phyloP scores from a whole-genome alignment of 1,284 basidiomycete species.

The Trichosporon sp. region DNA sequence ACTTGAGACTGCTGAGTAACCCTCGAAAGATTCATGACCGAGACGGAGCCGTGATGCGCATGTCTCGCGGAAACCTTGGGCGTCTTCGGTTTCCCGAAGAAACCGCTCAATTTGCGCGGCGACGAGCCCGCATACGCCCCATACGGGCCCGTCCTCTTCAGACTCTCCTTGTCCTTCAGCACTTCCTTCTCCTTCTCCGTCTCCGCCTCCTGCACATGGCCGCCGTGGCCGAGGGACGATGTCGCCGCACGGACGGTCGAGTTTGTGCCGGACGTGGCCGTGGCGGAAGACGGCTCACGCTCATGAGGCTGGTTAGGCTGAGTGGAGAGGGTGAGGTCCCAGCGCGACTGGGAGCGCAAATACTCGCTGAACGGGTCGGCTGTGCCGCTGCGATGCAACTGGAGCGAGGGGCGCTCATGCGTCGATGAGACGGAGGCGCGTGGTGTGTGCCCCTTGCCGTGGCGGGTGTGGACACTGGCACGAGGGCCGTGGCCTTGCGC shows the following conservation, averaged over 20 bases:
- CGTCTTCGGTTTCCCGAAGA: constrained; percentile 39
- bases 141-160: background rate
- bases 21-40: background rate
- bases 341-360: background rate
- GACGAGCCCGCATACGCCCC: background rate
- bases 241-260: background rate
- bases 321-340: background rate
- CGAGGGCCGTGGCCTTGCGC: too few species aligned
- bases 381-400: background rate
- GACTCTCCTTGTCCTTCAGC: background rate
- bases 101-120: constrained; percentile 39
- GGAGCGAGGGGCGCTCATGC: constrained; percentile 4
- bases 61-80: background rate
- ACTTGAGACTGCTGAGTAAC: too few species aligned
- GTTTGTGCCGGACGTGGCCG: background rate
- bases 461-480: background rate
- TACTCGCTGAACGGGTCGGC: constrained; percentile 9
- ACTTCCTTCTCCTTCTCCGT: too few species aligned
- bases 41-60: background rate
- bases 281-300: background rate
- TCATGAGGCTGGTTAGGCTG: background rate
- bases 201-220: too few species aligned
- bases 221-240: background rate
- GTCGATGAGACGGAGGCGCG: background rate
- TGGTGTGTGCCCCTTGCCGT: background rate